Evolutionary conservation across 2,329 filamentous ascomycete species (phyloP).

Genomic region (Hypoxylon rubiginosum): DNA sequence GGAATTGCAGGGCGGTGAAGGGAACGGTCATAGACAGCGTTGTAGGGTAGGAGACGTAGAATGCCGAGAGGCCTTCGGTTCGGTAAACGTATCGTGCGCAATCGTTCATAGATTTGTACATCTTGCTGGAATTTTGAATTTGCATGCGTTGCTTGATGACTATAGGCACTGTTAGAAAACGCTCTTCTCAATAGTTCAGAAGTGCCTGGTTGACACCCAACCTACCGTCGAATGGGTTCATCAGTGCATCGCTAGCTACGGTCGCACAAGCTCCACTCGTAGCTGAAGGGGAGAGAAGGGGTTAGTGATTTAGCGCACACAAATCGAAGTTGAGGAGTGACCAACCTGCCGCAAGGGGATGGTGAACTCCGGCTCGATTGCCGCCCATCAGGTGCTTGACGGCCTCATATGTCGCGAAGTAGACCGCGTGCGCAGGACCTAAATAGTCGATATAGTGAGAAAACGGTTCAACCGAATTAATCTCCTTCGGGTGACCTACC

Average conservation of each 20-base stretch:
- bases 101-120: conserved; percentile 87
- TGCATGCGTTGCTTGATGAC: conserved; percentile 99
- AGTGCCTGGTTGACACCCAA: conserved; percentile 22
- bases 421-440: conserved; percentile 97
- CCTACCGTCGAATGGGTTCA: conserved; percentile 99
- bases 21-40: conserved; percentile 99
- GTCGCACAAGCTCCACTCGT: conserved; percentile 95
- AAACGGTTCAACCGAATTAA: conserved; percentile 40
- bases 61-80: conserved; percentile 88
- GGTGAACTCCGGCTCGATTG: conserved; percentile 87
- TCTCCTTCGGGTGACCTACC: conserved; percentile 67
- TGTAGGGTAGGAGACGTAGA: conserved; percentile 98
- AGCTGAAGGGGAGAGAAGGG: conserved; percentile 64
- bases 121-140: conserved; percentile 88
- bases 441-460: conserved; percentile 21
- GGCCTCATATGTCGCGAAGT: conserved; percentile 97
- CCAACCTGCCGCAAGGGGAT: conserved; percentile 92
- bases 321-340: conserved; percentile 21
- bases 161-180: conserved; percentile 54
- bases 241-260: conserved; percentile 96
- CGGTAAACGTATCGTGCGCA: conserved; percentile 91
- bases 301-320: conserved; percentile 23
- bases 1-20: conserved; percentile 96
- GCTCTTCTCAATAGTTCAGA: conserved; percentile 1
- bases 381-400: conserved; percentile 97